A percentile compares a stretch with the other conserved stretches of the same genome.
Conservation (phyloP, 1,284 basidiomycete species). For the Agroathelia rolfsii region DNA sequence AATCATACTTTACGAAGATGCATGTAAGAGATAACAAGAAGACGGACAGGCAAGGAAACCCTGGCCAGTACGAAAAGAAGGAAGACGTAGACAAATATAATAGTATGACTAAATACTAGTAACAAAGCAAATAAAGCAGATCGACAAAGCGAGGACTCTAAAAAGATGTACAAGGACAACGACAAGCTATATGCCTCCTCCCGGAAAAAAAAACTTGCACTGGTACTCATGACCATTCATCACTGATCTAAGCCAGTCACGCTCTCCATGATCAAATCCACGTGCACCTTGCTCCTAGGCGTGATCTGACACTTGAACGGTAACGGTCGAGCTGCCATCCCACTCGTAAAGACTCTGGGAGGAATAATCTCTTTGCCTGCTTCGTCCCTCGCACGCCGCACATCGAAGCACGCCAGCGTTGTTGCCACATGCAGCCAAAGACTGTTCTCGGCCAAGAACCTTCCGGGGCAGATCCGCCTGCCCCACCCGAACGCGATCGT, state of each 20-base stretch:
- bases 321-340: constrained; percentile 14
- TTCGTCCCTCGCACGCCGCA: constrained; percentile 23
- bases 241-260: constrained; percentile 1
- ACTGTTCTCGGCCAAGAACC: constrained; percentile 10
- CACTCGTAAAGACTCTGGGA: constrained; percentile 11
- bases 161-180: too few relatives aligned
- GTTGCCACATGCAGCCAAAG: constrained; percentile 11
- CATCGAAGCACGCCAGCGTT: constrained; percentile 13
- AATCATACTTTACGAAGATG: too few relatives aligned
- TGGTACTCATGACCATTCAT: too few relatives aligned
- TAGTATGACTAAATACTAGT: too few relatives aligned
- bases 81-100: too few relatives aligned
- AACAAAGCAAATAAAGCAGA: too few relatives aligned
- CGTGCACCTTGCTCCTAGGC: constrained; percentile 16
- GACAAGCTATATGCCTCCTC: too few relatives aligned
- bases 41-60: too few relatives aligned
- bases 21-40: too few relatives aligned
- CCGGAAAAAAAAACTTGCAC: too few relatives aligned
- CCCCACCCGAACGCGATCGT: constrained; percentile 40
- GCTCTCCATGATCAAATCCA: constrained; percentile 3
- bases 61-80: too few relatives aligned
- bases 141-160: too few relatives aligned
- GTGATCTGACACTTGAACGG: constrained; percentile 22
- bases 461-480: constrained; percentile 16
- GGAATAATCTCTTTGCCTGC: constrained; percentile 20